These are phyloP conservation scores for Pezicula carpinea DNA, from an alignment of 2,329 filamentous ascomycete species.

Conservation along the genomic window DNA sequence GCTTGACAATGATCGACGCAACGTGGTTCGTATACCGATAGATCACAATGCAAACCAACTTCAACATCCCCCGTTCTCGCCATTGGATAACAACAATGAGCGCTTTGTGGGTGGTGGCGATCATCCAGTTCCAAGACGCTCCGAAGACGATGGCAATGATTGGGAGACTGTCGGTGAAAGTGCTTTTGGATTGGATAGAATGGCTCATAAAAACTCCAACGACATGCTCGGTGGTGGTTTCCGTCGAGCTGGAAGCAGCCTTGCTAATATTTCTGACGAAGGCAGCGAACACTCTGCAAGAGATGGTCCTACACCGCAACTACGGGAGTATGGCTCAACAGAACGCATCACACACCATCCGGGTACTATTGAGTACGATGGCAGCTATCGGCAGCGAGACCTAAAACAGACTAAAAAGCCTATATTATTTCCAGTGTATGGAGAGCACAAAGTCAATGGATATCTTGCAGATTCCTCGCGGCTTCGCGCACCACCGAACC, in stretches of 20 bases:
- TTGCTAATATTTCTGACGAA: constrained; percentile 24
- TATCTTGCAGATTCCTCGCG: constrained; percentile 24
- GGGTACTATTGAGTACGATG: constrained; percentile 17
- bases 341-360: constrained; percentile 26
- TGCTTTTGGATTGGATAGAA: constrained; percentile 3
- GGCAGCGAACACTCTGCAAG: constrained; percentile 13
- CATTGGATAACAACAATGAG: background rate
- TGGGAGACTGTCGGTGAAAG: constrained; percentile 29
- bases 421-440: constrained; percentile 20
- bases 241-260: constrained; percentile 22
- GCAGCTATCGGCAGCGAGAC: constrained; percentile 24
- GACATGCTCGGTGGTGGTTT: constrained; percentile 13
- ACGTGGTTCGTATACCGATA: constrained; percentile 19
- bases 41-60: constrained; percentile 6
- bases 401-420: constrained; percentile 21
- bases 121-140: background rate
- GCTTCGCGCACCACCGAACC: constrained; percentile 10
- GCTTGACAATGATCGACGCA: constrained; percentile 13
- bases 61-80: constrained; percentile 7
- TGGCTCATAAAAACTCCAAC: constrained; percentile 1
- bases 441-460: constrained; percentile 25
- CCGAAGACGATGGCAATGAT: constrained; percentile 21
- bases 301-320: constrained; percentile 2
- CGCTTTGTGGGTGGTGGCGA: background rate
- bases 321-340: constrained; percentile 15